A percentile compares a stretch with the other conserved stretches of the same genome.
Evolutionary conservation across 2,329 filamentous ascomycete genomes (phyloP).

Genomic region (Paracamarosporium sp.): DNA sequence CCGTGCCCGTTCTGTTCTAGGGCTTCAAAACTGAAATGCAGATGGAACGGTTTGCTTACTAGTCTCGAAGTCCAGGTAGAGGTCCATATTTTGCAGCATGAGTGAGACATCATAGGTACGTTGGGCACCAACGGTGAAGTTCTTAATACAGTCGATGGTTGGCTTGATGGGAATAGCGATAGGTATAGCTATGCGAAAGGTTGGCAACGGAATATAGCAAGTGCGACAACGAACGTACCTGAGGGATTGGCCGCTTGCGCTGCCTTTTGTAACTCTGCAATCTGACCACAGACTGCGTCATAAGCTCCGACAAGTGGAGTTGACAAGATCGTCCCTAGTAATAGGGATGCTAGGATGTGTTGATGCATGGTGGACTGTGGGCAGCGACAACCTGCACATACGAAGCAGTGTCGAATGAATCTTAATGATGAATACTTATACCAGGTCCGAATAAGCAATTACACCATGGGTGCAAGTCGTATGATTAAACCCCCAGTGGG

Average conservation of each 20-base stretch:
- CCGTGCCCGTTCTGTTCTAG: too few species aligned
- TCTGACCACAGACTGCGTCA: constrained; percentile 4
- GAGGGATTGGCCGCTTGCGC: constrained; percentile 1
- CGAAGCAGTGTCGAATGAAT: background rate
- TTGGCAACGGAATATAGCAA: background rate
- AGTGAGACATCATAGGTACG: background rate
- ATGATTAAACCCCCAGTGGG: background rate
- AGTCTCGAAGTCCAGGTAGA: constrained; percentile 3
- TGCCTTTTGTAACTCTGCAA: background rate
- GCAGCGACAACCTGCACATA: background rate
- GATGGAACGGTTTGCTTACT: background rate
- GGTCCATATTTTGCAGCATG: constrained; percentile 3
- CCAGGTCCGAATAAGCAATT: background rate
- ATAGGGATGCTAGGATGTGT: background rate
- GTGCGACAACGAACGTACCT: background rate
- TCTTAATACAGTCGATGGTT: constrained; percentile 5
- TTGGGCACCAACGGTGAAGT: background rate
- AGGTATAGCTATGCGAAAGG: background rate
- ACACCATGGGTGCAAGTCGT: background rate
- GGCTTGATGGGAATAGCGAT: constrained; percentile 1
- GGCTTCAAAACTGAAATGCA: background rate
- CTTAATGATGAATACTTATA: background rate
- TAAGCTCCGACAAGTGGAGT: background rate
- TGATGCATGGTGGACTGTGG: background rate
- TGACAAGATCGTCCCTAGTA: background rate